Evolutionary conservation across 768 basidiomycete genomes (phyloP).

Genomic region (Infundibulicybe gibba): DNA sequence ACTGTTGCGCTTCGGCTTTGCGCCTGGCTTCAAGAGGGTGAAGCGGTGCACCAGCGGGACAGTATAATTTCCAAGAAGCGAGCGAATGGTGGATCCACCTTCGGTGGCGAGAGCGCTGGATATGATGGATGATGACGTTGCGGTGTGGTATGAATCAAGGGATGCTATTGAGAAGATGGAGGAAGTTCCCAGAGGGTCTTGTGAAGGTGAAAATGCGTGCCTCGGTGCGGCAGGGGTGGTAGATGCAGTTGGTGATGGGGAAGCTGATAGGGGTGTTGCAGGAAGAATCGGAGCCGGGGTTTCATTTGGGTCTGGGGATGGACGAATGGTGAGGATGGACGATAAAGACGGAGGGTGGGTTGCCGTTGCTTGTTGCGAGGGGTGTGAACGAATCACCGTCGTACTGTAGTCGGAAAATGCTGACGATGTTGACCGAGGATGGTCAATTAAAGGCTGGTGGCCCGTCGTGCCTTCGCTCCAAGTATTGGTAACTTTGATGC

Average conservation of each 20-base stretch:
- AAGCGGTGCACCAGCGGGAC: slow-evolving; percentile 76
- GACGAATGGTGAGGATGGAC: slow-evolving; percentile 70
- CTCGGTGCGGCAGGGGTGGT: slow-evolving; percentile 15
- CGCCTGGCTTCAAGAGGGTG: slow-evolving; percentile 79
- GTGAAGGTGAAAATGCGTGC: slow-evolving; percentile 7
- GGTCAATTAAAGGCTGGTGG: slow-evolving; percentile 51
- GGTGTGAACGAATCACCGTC: slow-evolving; percentile 56
- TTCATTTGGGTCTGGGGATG: slow-evolving; percentile 47
- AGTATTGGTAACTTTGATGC: slow-evolving; percentile 43
- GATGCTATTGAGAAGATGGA: slow-evolving; percentile 57
- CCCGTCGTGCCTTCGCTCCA: slow-evolving; percentile 44
- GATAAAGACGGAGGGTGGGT: slow-evolving; percentile 60
- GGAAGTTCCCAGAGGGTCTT: slow-evolving; percentile 36
- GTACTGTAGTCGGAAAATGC: slow-evolving; percentile 63
- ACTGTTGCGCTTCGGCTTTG: slow-evolving; percentile 44
- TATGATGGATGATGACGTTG: slow-evolving; percentile 45
- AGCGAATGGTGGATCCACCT: slow-evolving; percentile 66
- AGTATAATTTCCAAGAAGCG: slow-evolving; percentile 34
- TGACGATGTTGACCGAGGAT: slow-evolving; percentile 20
- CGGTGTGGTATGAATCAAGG: slow-evolving; percentile 64
- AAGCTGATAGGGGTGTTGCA: slow-evolving; percentile 20
- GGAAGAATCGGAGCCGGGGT: slow-evolving; percentile 37
- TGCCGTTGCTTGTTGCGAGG: slow-evolving; percentile 31
- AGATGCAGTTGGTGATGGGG: slow-evolving; percentile 12
- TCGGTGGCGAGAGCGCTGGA: slow-evolving; percentile 67